Base-by-base conservation (phyloP, 139 green algal genomes). In the Parachlorella kessleri region DNA sequence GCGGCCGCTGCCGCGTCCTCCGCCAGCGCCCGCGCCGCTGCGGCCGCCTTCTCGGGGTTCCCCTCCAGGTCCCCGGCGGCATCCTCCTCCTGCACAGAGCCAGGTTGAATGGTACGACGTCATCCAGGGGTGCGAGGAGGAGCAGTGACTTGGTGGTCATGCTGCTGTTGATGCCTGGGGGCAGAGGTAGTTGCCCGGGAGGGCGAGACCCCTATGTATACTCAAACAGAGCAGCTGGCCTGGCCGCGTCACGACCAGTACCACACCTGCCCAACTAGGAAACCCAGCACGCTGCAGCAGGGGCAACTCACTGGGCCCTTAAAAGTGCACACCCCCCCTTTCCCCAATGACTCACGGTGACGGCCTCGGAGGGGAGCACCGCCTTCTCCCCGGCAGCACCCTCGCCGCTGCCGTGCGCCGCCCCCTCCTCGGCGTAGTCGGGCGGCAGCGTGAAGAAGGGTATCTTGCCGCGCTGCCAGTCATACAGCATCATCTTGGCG, bases 381-480 rank as follows among this genome's bases (percentile, higher is more conserved):
- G 28, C 26, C 64, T 48, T 30, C 30, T 21, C 72, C 4, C 1
- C 71, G 18, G 18, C 78, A 3, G 24, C 54, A 10, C 40, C 75
- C 1, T 72, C 84, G 39, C 72, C 69, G 26, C 3, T n/a, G 3
- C 6, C 71, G 1, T 24, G 32, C 14, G 66, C 40, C 26, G 63
- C 6, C 53, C 26, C 41, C 41, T 84, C 85, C 5, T 91, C 85
- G 3, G 71, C 85, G 85, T 95, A 85, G 70, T 86, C 91, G 0
- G 93, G 92, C 4, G 97, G 97, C 40, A 97, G 88, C 6, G 86
- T 92, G 86, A 98, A 99, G 90, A 95, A 99, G 41, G 97, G 97
- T 48, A 99, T 93, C 84, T 96, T 96, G 70, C 97, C 97, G 24
- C 96, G 89, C 88, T 99, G 97, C 96, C 96, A 99, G 88, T 99